Base-by-base conservation (phyloP, 2,329 filamentous ascomycete genomes). In the Raffaelea deltoideospora region DNA sequence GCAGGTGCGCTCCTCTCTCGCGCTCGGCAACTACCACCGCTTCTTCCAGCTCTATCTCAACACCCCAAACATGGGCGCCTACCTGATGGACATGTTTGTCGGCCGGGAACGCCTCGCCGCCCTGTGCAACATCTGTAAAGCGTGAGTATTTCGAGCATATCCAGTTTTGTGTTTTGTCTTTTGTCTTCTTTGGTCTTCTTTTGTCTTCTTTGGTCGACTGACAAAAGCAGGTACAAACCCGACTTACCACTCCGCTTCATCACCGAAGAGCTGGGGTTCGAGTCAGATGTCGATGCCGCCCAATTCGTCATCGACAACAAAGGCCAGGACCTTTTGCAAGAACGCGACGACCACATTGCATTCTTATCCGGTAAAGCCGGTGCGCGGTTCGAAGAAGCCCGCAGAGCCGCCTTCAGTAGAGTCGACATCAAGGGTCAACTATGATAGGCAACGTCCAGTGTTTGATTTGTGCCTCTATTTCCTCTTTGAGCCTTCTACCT, bases 31-130 rank as follows among this genome's bases (percentile, higher is more conserved):
- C 62, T 95, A 95, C 58, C 88, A 98, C 63, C 88, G 76, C 56
- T 96, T 98, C 60, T 96, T 98, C 72, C 82, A 84, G 63, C 73
- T 98, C 31, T 98, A 95, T 58, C 75, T 92, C 47, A 79, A 88
- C 55, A 87, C 87, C 19, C 87, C 86, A 35, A 92, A 93, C 52
- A 94, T 98, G 87, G 88, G 90, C 43, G 86, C 82, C 49, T 96
- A 96, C 60, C 72, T 98, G 35, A 93, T 98, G 83, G 90, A 98
- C 64, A 95, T 94, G 84, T 96, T 98, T 65, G 81, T 96, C 56
- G 78, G 78, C 51, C 79, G 90, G 53, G 88, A 98, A 65, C 83
- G 90, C 50, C 73, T 98, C 47, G 78, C 80, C 53, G 90, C 90
- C 46, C 64, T 98, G 53, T 79, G 85, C 56, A 84, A 79, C 56